Conservation (phyloP, 2,329 filamentous ascomycete species). For the Colletotrichum sp. region DNA sequence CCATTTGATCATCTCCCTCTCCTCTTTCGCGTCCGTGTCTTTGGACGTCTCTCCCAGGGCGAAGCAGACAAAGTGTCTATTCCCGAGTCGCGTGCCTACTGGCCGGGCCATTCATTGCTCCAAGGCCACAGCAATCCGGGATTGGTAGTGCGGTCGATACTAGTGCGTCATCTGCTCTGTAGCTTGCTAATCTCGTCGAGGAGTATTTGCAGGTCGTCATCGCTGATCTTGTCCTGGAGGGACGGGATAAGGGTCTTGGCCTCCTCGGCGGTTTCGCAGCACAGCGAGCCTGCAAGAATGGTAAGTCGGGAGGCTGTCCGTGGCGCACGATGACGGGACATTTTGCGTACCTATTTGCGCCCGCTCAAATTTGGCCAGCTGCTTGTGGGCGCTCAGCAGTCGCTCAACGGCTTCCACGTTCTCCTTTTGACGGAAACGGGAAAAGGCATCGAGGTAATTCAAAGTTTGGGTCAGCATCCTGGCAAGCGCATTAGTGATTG, state of each 20-base stretch:
- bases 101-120: neutral
- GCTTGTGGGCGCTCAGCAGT: constrained; percentile 77
- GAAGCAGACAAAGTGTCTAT: neutral
- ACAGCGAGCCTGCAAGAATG: constrained; percentile 74
- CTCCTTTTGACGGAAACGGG: constrained; percentile 93
- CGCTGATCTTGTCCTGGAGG: constrained; percentile 85
- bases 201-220: constrained; percentile 86
- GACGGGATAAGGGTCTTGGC: constrained; percentile 95
- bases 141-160: neutral
- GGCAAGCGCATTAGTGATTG: neutral
- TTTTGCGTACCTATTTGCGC: constrained; percentile 78
- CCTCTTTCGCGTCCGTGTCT: neutral
- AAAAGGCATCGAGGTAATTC: constrained; percentile 93
- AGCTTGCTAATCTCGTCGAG: constrained; percentile 92
- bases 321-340: neutral
- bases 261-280: constrained; percentile 91
- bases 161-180: constrained; percentile 37
- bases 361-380: constrained; percentile 90
- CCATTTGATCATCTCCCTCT: neutral
- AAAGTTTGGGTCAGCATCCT: constrained; percentile 86
- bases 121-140: neutral
- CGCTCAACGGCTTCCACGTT: constrained; percentile 94
- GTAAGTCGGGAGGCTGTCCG: neutral
- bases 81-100: neutral
- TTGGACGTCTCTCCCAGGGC: neutral